phyloP scores from a whole-genome alignment of 2,329 filamentous ascomycete species.

The Aureobasidium namibiae region DNA sequence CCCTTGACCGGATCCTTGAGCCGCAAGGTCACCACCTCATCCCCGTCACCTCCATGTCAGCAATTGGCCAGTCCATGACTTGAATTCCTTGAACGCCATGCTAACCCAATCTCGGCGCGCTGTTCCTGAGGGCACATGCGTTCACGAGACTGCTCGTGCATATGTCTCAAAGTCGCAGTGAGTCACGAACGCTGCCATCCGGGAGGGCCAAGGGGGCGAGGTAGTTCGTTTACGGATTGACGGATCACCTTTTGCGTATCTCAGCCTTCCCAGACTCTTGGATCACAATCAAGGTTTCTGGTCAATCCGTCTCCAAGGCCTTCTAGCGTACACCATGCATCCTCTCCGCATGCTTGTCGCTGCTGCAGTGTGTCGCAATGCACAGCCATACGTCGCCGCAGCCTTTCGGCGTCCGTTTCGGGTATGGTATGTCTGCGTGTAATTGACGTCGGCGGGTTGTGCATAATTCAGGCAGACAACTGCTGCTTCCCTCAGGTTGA shows the following conservation, averaged over 20 bases:
- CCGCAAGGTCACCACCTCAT: conserved; percentile 2
- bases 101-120: neutral
- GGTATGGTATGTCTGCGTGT: conserved; percentile 1
- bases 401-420: conserved; percentile 1
- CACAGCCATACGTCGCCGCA: conserved; percentile 4
- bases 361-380: conserved; percentile 1
- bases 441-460: neutral
- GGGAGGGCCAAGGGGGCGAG: neutral
- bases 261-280: conserved; percentile 1
- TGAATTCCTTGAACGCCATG: neutral
- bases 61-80: conserved; percentile 10
- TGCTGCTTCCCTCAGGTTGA: neutral
- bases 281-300: conserved; percentile 1
- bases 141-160: neutral
- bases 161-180: neutral
- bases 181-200: neutral
- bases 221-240: conserved; percentile 1
- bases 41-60: neutral
- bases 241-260: conserved; percentile 3
- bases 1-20: neutral
- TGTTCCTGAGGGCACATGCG: conserved; percentile 3
- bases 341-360: neutral
- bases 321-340: conserved; percentile 5
- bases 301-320: neutral
- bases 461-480: conserved; percentile 9